phyloP scores from a whole-genome alignment of 2,329 filamentous ascomycete species.

The Exophiala xenobiotica region DNA sequence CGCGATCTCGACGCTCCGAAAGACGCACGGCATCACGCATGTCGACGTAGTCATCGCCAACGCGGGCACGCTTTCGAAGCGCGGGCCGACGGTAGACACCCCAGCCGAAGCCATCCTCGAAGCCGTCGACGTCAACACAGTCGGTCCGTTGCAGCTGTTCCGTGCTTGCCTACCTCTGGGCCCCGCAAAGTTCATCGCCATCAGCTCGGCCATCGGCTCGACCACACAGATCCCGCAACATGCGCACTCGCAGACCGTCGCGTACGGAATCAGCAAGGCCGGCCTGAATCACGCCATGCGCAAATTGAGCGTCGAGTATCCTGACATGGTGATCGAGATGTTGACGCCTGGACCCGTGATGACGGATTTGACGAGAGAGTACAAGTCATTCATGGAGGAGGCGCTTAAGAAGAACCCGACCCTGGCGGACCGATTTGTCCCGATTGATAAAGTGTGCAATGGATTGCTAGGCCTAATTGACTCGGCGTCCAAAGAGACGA shows the following conservation, averaged over 20 bases:
- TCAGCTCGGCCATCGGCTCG: constrained; percentile 28
- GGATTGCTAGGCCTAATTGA: constrained; percentile 6
- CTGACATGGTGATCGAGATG: constrained; percentile 6
- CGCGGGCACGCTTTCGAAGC: constrained; percentile 53
- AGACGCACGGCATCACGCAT: constrained; percentile 38
- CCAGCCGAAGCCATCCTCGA: constrained; percentile 24
- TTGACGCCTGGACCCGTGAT: constrained; percentile 8
- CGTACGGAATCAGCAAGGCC: constrained; percentile 13
- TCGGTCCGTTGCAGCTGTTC: constrained; percentile 37
- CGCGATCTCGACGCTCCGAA: constrained; percentile 36
- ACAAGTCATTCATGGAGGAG: not conserved
- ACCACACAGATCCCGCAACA: not conserved
- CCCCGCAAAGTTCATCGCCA: constrained; percentile 26
- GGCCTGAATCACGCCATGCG: constrained; percentile 10
- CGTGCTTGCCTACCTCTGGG: constrained; percentile 28
- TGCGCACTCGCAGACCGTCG: not conserved
- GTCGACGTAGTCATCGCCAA: constrained; percentile 57
- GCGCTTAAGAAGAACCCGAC: constrained; percentile 4
- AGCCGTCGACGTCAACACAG: constrained; percentile 34
- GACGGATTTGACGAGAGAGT: constrained; percentile 9
- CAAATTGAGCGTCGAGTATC: constrained; percentile 11
- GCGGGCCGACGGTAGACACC: constrained; percentile 52
- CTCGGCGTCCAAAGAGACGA: constrained; percentile 1
- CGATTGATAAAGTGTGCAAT: constrained; percentile 1
- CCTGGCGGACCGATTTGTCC: not conserved